Conservation (phyloP, 2,329 filamentous ascomycete species). For the Colletotrichum sp. region DNA sequence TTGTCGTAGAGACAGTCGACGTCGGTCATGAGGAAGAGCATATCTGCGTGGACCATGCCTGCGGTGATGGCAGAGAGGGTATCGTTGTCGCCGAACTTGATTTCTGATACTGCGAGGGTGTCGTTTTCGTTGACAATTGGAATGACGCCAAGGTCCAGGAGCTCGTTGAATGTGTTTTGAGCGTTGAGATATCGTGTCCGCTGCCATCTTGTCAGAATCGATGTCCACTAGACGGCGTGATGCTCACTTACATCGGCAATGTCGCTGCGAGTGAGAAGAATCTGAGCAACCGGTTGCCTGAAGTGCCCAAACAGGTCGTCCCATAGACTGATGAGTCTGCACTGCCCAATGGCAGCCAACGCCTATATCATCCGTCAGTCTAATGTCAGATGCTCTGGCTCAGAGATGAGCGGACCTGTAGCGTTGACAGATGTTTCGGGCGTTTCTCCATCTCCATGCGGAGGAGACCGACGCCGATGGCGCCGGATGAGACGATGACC, state of each 20-base stretch:
- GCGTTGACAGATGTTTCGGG: constrained; percentile 87
- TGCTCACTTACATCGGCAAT: constrained; percentile 79
- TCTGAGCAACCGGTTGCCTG: constrained; percentile 90
- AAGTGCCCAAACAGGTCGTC: constrained; percentile 90
- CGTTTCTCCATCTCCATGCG: constrained; percentile 88
- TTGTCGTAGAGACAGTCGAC: constrained; percentile 98
- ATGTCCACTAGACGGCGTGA: not conserved
- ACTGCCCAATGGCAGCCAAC: constrained; percentile 94
- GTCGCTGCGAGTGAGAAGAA: constrained; percentile 91
- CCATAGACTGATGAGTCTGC: constrained; percentile 93
- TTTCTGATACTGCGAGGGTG: constrained; percentile 94
- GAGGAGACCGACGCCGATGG: constrained; percentile 90
- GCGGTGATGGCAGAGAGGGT: constrained; percentile 96
- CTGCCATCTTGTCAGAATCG: constrained; percentile 42
- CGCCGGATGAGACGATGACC: constrained; percentile 95
- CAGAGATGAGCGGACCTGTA: constrained; percentile 63
- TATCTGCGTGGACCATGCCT: constrained; percentile 95
- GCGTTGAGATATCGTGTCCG: constrained; percentile 95
- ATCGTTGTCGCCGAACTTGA: constrained; percentile 99
- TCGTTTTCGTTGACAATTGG: constrained; percentile 99
- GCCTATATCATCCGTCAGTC: constrained; percentile 55
- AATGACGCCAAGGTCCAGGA: constrained; percentile 93
- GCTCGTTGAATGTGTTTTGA: constrained; percentile 90
- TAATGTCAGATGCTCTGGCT: not conserved
- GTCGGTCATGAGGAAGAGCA: constrained; percentile 98